Conservation (phyloP, 495 filamentous ascomycete genomes). For the Lasiosphaeria hispida region DNA sequence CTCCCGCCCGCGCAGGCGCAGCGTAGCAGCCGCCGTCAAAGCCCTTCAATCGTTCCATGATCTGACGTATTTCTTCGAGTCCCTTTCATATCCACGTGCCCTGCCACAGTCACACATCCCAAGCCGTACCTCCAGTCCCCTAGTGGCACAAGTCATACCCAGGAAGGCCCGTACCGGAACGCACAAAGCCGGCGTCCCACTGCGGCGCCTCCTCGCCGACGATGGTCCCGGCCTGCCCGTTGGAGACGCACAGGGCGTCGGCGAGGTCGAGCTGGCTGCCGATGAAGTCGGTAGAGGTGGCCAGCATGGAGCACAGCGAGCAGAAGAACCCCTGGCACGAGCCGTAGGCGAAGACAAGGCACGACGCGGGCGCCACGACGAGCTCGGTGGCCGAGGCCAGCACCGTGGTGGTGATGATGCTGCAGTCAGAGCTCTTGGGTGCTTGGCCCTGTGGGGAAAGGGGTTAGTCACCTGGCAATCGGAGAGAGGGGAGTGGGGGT, state of each 20-base stretch:
- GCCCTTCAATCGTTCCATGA: not conserved
- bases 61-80: no score
- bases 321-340: conserved; percentile 47
- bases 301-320: conserved; percentile 36
- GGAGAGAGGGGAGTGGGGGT: not conserved
- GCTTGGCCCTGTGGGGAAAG: conserved; percentile 22
- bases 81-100: not conserved
- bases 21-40: not conserved
- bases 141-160: conserved; percentile 39
- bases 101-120: not conserved
- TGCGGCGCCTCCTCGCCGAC: conserved; percentile 36
- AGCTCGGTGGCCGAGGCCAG: conserved; percentile 30
- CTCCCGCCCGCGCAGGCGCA: not conserved
- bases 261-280: conserved; percentile 37
- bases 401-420: conserved; percentile 33
- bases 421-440: conserved; percentile 35
- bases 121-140: not conserved
- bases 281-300: conserved; percentile 39
- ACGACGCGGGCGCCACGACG: conserved; percentile 36
- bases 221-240: conserved; percentile 39
- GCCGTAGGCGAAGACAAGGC: conserved; percentile 35
- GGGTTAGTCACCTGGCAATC: not conserved
- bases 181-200: conserved; percentile 42
- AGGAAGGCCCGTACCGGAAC: conserved; percentile 30
- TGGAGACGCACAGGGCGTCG: conserved; percentile 37